phyloP scores from a whole-genome alignment of 1,284 basidiomycete genomes.

The Amylostereum areolatum region DNA sequence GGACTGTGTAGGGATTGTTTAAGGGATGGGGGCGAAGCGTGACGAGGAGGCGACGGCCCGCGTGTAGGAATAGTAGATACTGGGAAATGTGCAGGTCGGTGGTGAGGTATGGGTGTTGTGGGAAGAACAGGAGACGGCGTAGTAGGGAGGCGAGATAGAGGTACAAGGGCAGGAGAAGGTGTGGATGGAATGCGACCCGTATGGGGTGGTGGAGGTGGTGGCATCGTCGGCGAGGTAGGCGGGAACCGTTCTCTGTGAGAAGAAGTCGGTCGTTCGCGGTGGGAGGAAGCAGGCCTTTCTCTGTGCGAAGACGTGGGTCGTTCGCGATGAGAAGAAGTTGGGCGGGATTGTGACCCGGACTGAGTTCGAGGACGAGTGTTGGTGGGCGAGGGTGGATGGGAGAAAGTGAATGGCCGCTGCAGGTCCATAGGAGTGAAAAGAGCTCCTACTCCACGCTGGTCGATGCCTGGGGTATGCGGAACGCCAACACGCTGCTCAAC shows the following conservation, averaged over 20 bases:
- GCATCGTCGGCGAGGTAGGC: constrained; percentile 10
- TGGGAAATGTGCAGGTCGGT: too few relatives aligned
- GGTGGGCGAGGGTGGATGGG: constrained; percentile 6
- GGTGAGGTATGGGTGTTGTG: too few relatives aligned
- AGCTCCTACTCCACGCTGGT: background rate
- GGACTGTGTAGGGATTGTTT: too few relatives aligned
- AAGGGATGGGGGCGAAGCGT: too few relatives aligned
- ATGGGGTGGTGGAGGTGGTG: constrained; percentile 20
- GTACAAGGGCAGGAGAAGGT: constrained; percentile 16
- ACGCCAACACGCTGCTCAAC: too few relatives aligned
- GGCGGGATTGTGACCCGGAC: constrained; percentile 15
- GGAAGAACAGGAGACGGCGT: too few relatives aligned
- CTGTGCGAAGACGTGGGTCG: background rate
- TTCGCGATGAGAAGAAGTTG: constrained; percentile 3
- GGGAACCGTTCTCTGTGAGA: constrained; percentile 10
- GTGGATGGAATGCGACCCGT: constrained; percentile 7
- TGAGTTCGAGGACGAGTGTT: background rate
- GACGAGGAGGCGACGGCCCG: too few relatives aligned
- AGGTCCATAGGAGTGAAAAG: background rate
- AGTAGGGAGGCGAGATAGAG: constrained; percentile 18
- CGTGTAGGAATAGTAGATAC: too few relatives aligned
- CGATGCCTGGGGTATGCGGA: background rate
- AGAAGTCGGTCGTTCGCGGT: constrained; percentile 2
- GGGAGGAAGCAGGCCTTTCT: constrained; percentile 21
- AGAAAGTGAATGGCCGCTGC: constrained; percentile 7